Base-by-base conservation (phyloP, 805 yeast species). In the Kazachstania martiniae region DNA sequence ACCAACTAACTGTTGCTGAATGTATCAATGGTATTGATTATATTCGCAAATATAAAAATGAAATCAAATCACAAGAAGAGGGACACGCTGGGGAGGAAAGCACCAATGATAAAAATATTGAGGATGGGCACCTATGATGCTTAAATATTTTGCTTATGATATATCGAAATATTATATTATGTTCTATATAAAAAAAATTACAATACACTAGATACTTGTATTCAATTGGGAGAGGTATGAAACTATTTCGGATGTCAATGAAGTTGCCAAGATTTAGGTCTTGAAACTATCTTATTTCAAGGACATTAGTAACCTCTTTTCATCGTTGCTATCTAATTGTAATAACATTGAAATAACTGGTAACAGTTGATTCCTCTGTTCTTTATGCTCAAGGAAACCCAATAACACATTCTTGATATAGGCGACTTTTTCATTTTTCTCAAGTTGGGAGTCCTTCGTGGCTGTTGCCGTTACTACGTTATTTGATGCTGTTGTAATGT, bases 351-450 rank as follows among this genome's bases (percentile, higher is more conserved):
- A 71, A 16, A 89, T 63, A 5, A 91, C 97, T 0, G 97, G 96
- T 21, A 91, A 61, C 27, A 89, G 65, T 53, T 77, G 84, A 18
- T 67, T 74, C 37, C 97, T 67, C 56, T 87, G 96, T n/a, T 89
- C 98, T 48, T 71, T 81, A 51, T 83, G 95, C 49, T 87, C 95
- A 34, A 91, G 58, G 52, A 81, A 91, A 2, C 96, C 96, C 2
- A 89, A 61, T n/a, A 89, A 56, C 3, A 89, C 95, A 51, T 91
- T 91, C 53, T 82, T 83, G 32, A 86, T 66, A 51, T 89, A 89
- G 9, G 93, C 83, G 14, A 78, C 65, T 44, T 74, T 79, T 17
- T 54, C 59, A 28, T 58, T 62, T 21, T 46, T 35, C n/a, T 53
- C 58, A 10, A 46, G 37, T 18, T 41, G 43, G 3, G 43, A 14